Base-by-base conservation (phyloP, 2,329 filamentous ascomycete genomes). In the Aspergillus sp. region DNA sequence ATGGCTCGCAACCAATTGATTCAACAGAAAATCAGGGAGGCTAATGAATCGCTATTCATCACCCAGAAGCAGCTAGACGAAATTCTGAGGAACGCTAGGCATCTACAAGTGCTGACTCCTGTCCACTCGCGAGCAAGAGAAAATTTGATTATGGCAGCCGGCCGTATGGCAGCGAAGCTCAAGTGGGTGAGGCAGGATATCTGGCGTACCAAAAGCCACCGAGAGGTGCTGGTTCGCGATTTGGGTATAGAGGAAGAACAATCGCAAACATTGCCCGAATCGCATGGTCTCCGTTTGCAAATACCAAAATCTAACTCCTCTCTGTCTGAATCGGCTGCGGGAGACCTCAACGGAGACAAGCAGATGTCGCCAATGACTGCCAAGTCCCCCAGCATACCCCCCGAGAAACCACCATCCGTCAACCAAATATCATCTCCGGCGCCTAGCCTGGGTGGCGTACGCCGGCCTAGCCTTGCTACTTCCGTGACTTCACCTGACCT, bases 101-200 rank as follows among this genome's bases (percentile, higher is more conserved):
- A 99, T 74, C 80, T 99, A 41, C 87, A 93, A 59, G 86, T 98
- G 18, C 77, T 98, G 22, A 91, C 93, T 1, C 95, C 95, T 0
- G 91, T 99, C 45, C 90, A 96, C 68, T 86, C 88, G n/a, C 92
- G 92, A 74, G 93, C 91, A 0, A 84, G 95, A 59, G 93, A 98
- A 59, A 85, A 91, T 58, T 83, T 98, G 54, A 82, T 97, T n/a
- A 81, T 89, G 62, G 89, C 91, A 17, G 93, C 95, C 18, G 91
- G 88, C 5, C 86, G 89, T 7, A 88, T 96, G 76, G 87, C 93
- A 55, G 91, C 91, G 3, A 92, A 93, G 71, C 78, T 99, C 59
- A 96, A 95, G 71, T 97, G 93, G 93, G 87, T 89, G n/a, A 84
- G 93, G 59, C 89, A 96, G 71, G 91, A 96, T 64, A 95, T 97